Evolutionary conservation across 352 stramenopile genomes (phyloP).

Genomic region (Plasmopara muralis): DNA sequence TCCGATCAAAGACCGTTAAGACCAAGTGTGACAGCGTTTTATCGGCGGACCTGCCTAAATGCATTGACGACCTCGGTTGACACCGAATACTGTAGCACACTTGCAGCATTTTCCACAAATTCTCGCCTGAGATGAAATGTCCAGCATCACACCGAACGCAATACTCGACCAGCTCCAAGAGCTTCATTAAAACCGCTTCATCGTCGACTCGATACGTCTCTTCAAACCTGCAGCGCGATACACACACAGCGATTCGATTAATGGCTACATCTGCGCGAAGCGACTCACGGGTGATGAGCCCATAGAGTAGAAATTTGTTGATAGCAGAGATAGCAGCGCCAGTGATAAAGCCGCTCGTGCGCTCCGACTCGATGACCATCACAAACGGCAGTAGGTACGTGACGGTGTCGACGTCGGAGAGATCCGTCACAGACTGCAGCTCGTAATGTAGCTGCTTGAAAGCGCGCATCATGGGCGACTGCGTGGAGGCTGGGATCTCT

Average conservation of each 20-base stretch:
- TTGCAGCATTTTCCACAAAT: slow-evolving; percentile 95
- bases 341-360: slow-evolving; percentile 96
- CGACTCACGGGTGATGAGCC: slow-evolving; percentile 90
- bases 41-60: slow-evolving; percentile 91
- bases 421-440: slow-evolving; percentile 85
- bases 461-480: slow-evolving; percentile 87
- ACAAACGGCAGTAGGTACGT: slow-evolving; percentile 95
- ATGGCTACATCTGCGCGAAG: slow-evolving; percentile 87
- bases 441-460: slow-evolving; percentile 93
- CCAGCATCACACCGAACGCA: slow-evolving; percentile 89
- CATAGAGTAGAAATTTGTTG: slow-evolving; percentile 99
- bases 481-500: slow-evolving; percentile 89
- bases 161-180: slow-evolving; percentile 95
- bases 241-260: slow-evolving; percentile 90
- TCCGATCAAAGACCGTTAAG: slow-evolving; percentile 93
- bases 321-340: slow-evolving; percentile 92
- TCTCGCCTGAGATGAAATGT: slow-evolving; percentile 84
- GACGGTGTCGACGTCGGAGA: slow-evolving; percentile 90
- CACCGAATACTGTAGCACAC: slow-evolving; percentile 95
- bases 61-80: slow-evolving; percentile 78
- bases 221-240: slow-evolving; percentile 93
- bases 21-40: slow-evolving; percentile 96
- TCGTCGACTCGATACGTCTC: slow-evolving; percentile 90
- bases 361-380: slow-evolving; percentile 91
- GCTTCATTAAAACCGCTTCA: slow-evolving; percentile 91